Evolutionary conservation across 164 flowering plant genomes (phyloP), one percentile per base, ranked within the genome.

Genomic region (Tetracentron sinense): DNA sequence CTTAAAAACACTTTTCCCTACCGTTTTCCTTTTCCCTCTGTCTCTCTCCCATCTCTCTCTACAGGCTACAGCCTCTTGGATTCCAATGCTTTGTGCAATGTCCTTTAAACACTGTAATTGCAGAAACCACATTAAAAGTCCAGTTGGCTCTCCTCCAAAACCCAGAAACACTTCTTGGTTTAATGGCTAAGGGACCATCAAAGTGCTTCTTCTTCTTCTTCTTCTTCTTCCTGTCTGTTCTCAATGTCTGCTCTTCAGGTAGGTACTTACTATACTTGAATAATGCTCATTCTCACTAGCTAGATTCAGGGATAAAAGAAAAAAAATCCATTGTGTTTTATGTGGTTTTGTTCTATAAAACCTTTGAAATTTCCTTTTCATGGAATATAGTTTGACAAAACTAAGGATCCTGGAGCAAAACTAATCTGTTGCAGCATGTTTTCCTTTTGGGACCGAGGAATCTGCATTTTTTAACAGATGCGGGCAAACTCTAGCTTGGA

Each of bases 201-300:
- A 53, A 61, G 30, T 29, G 58, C 72, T 27, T 74, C 78, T 70
- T 71, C 72, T n/a, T n/a, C n/a, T n/a, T n/a, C n/a, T 58, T 70
- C 0, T 58, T 77, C 67, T 35, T 75, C 69, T 59, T 29, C 62
- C 30, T 77, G 47, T 72, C 60, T 54, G 74, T 67, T 33, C 69
- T 72, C 74, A 20, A 65, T 49, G 12, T 61, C 64, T 72, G 64
- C 72, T 72, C 75, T 62, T 74, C 83, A 63, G 90, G 89, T 78
- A 59, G 67, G 81, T 48, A 19, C 67, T 53, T 46, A 7, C 22
- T 50, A 21, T 42, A 23, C 49, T 46, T 65, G 29, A 22, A 21
- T 57, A 6, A 50, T 57, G 25, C 46, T 30, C 22, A 46, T 58
- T 31, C 44, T 64, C 58, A 33, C 29, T 51, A 49, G 29, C 30